Base-by-base conservation (phyloP, 2,329 filamentous ascomycete genomes). In the Beauveria bassiana region DNA sequence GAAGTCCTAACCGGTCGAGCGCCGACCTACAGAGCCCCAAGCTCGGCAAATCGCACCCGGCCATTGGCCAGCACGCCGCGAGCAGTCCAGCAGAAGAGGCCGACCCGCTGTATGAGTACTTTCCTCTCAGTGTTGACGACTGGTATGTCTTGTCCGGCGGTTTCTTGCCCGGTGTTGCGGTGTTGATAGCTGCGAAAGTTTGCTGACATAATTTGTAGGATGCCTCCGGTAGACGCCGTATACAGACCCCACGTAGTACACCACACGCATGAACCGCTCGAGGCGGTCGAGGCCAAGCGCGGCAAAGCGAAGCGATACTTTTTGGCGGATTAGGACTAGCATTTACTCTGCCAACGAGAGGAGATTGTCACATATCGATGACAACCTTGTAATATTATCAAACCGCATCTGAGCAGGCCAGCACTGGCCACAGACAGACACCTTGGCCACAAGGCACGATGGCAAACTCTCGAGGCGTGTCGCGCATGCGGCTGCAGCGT, bases 161-260 rank as follows among this genome's bases (percentile, higher is more conserved):
- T 26, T 61, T n/a, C 42, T 54, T 45, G 14, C 22, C 28, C 18
- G 45, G 12, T 4, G 61, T 56, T 40, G 26, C n/a, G 20, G 12
- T 38, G 12, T 38, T 38, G 34, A 38, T 38, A 12, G 34, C 34
- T 14, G 34, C 34, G 12, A 14, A 38, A 38, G 22, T 16, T 12
- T 51, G 59, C 65, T 70, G 64, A 70, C 50, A 2, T 42, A 42
- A 14, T n/a, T 52, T 24, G 12, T 10, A 84, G 84, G 87, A 91
- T 93, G 84, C 89, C 89, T 2, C 91, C 91, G 1, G 90, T 96
- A 3, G 91, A 96, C 73, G 91, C 91, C 5, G 88, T 96, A 18
- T 96, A 96, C 72, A 81, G 91, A 54, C 93, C 93, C 6, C 93
- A 97, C 72, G 91, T 96, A 18, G 93, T 97, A 3, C 93, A 98